Evolutionary conservation across 2,329 filamentous ascomycete genomes (phyloP).

Genomic region (Calonectria fujianensis): DNA sequence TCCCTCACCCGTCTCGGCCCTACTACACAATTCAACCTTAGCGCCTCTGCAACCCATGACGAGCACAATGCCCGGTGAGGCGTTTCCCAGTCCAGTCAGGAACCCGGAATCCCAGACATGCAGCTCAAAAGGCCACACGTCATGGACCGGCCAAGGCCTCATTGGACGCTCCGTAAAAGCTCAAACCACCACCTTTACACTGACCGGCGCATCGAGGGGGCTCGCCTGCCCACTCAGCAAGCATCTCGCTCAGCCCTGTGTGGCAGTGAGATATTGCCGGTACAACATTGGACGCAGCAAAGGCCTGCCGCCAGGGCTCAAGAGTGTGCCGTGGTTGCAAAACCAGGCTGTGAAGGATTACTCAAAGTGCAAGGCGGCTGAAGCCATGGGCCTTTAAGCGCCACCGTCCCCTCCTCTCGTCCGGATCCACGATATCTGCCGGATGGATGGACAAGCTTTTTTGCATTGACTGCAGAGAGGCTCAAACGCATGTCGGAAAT

Average conservation of each 20-base stretch:
- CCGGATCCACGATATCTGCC: background rate
- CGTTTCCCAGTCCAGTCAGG: background rate
- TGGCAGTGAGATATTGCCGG: background rate
- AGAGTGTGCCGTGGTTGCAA: background rate
- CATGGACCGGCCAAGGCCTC: background rate
- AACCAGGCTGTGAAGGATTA: background rate
- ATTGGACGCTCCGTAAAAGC: background rate
- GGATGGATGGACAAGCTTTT: background rate
- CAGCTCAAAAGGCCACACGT: background rate
- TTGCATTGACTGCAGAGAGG: background rate
- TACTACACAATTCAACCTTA: background rate
- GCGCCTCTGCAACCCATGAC: background rate
- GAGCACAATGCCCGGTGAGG: background rate
- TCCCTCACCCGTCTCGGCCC: background rate
- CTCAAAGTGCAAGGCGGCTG: conserved; percentile 1
- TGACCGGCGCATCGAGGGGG: background rate
- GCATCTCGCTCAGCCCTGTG: background rate
- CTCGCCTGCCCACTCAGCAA: background rate
- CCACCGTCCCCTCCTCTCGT: too few relatives aligned
- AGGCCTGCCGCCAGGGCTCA: background rate
- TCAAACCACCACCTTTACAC: background rate
- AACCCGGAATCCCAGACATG: background rate
- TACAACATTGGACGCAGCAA: background rate
- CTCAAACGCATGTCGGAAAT: background rate
- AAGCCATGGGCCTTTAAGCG: background rate